phyloP scores from a whole-genome alignment of 2,329 filamentous ascomycete genomes.

The Elsinoe ampelina region DNA sequence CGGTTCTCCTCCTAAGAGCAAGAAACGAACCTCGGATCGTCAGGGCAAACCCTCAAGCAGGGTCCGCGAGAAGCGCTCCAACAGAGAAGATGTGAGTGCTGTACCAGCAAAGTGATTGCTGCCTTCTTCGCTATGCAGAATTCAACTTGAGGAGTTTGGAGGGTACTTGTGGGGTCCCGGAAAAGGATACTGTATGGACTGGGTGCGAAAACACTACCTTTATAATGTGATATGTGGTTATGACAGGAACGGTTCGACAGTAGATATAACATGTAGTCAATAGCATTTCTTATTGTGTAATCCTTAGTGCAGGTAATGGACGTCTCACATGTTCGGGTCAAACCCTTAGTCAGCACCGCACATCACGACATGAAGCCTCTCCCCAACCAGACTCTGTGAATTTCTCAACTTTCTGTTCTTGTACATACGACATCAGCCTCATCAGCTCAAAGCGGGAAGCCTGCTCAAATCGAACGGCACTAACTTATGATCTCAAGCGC shows the following conservation, averaged over 20 bases:
- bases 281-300: no score
- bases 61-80: neutral
- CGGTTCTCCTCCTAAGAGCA: slow-evolving; percentile 4
- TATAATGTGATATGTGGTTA: slow-evolving; percentile 2
- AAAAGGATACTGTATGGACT: neutral
- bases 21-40: neutral
- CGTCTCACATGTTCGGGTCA: no score
- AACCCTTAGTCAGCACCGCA: no score
- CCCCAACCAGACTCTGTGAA: no score
- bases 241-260: neutral
- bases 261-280: neutral
- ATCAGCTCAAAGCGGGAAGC: no score
- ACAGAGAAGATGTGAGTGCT: slow-evolving; percentile 6
- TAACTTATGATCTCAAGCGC: no score
- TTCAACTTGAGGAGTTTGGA: no score
- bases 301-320: no score
- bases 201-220: neutral
- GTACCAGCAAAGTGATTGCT: neutral
- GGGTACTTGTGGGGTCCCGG: neutral
- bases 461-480: no score
- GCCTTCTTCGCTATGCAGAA: neutral
- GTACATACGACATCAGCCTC: no score
- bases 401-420: no score
- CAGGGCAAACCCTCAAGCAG: neutral
- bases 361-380: no score